Percentiles rank a stretch among this genome's conserved stretches.
Evolutionary conservation across 2,329 filamentous ascomycete genomes (phyloP).

Genomic region (Septoria linicola): DNA sequence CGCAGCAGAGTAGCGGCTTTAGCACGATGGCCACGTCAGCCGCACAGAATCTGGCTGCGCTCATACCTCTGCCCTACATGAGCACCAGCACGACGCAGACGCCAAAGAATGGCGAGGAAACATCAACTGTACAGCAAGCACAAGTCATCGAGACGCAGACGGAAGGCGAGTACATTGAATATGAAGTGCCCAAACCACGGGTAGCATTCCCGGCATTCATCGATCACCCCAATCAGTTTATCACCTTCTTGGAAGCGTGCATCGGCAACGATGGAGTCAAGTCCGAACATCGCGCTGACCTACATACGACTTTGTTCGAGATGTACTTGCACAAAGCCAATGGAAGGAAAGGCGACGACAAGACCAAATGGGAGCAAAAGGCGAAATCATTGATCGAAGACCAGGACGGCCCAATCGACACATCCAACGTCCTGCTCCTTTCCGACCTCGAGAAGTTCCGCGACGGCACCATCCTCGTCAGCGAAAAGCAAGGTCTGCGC

Average conservation of each 20-base stretch:
- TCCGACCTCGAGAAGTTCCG: conserved; percentile 89
- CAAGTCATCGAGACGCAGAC: conserved; percentile 54
- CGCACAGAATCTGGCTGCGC: conserved; percentile 79
- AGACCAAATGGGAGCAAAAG: conserved; percentile 82
- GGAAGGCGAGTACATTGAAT: conserved; percentile 57
- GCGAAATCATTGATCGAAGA: conserved; percentile 85
- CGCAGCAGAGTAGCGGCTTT: conserved; percentile 35
- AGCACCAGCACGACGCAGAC: conserved; percentile 60
- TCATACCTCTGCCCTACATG: conserved; percentile 84
- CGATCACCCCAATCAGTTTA: conserved; percentile 88
- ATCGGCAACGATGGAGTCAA: conserved; percentile 69
- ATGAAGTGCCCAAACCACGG: conserved; percentile 77
- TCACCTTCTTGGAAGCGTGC: conserved; percentile 86
- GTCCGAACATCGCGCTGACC: conserved; percentile 73
- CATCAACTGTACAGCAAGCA: conserved; percentile 55
- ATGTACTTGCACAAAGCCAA: conserved; percentile 94
- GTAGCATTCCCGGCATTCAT: conserved; percentile 96
- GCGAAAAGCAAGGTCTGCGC: conserved; percentile 85
- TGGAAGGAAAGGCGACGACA: conserved; percentile 67
- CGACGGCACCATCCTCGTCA: conserved; percentile 86
- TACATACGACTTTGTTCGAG: conserved; percentile 94
- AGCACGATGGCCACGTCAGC: conserved; percentile 63
- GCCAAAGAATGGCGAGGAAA: conserved; percentile 42
- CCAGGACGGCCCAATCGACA: conserved; percentile 80
- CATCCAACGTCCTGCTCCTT: conserved; percentile 87